Conservation (phyloP, 768 basidiomycete species). For the Austroboletus eburneus region DNA sequence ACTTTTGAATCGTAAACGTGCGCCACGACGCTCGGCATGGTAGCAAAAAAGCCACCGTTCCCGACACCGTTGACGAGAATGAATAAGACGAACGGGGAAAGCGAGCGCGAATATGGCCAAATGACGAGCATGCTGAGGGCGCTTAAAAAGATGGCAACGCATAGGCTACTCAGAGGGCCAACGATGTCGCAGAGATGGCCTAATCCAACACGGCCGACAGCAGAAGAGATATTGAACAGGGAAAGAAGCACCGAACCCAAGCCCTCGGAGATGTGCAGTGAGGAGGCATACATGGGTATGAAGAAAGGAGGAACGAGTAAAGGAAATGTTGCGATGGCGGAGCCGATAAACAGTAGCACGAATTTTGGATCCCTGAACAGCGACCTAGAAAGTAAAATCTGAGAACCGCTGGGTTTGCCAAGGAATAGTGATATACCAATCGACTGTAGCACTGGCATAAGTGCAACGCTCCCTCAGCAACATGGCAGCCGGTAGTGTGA, state of each 20-base stretch:
- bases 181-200: slow-evolving; percentile 27
- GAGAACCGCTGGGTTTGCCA: neutral
- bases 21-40: slow-evolving; percentile 30
- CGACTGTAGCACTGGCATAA: slow-evolving; percentile 18
- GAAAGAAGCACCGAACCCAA: slow-evolving; percentile 30
- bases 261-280: slow-evolving; percentile 20
- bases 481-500: slow-evolving; percentile 26
- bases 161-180: slow-evolving; percentile 29
- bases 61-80: slow-evolving; percentile 26
- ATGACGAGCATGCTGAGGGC: slow-evolving; percentile 29
- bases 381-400: slow-evolving; percentile 16
- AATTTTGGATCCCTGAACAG: slow-evolving; percentile 29
- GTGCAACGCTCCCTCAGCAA: slow-evolving; percentile 22
- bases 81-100: slow-evolving; percentile 24
- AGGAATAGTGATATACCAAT: slow-evolving; percentile 14
- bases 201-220: slow-evolving; percentile 29
- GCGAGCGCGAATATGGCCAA: slow-evolving; percentile 26
- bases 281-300: slow-evolving; percentile 33
- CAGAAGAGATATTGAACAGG: slow-evolving; percentile 33
- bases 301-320: slow-evolving; percentile 36
- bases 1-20: slow-evolving; percentile 29
- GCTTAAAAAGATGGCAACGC: slow-evolving; percentile 24
- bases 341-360: slow-evolving; percentile 28
- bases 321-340: slow-evolving; percentile 34
- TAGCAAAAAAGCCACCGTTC: slow-evolving; percentile 33